Evolutionary conservation across 495 filamentous ascomycete genomes (phyloP).

Genomic region (Talaromyces wortmannii): DNA sequence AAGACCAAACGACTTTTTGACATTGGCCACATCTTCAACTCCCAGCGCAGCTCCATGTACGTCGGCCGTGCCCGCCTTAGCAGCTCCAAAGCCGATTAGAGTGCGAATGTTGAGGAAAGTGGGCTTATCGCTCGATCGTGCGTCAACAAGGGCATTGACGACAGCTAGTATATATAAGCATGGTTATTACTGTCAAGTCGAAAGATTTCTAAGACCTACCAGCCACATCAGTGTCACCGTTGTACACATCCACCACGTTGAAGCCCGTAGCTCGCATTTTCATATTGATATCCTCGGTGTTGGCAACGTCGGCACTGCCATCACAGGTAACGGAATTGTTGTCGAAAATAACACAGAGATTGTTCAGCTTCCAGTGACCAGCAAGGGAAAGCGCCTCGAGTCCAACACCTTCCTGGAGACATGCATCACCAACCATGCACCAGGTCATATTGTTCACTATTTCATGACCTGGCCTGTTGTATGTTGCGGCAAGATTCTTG

Average conservation of each 20-base stretch:
- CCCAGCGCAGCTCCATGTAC: constrained; percentile 34
- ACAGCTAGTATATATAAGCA: no score
- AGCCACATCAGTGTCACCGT: constrained; percentile 38
- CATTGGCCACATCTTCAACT: constrained; percentile 18
- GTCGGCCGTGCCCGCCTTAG: constrained; percentile 23
- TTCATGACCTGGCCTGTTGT: constrained; percentile 37
- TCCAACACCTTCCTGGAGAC: constrained; percentile 47
- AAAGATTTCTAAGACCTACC: no score
- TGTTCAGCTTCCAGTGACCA: constrained; percentile 42
- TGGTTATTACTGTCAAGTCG: no score
- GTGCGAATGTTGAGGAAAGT: constrained; percentile 37
- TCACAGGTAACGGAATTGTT: constrained; percentile 44
- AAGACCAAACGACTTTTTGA: constrained; percentile 8
- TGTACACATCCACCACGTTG: constrained; percentile 37
- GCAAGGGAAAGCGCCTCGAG: constrained; percentile 46
- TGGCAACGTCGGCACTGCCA: constrained; percentile 22
- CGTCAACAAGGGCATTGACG: constrained; percentile 31
- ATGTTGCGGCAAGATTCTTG: constrained; percentile 43
- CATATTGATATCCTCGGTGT: constrained; percentile 40
- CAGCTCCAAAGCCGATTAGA: constrained; percentile 34
- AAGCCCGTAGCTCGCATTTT: constrained; percentile 45
- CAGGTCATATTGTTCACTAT: constrained; percentile 38
- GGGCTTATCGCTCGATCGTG: constrained; percentile 24
- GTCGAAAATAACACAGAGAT: constrained; percentile 47
- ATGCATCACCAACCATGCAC: constrained; percentile 49